A percentile compares a stretch with the other conserved stretches of the same genome.
Evolutionary conservation across 495 filamentous ascomycete genomes (phyloP).

Genomic region (Oleoguttula mirabilis): DNA sequence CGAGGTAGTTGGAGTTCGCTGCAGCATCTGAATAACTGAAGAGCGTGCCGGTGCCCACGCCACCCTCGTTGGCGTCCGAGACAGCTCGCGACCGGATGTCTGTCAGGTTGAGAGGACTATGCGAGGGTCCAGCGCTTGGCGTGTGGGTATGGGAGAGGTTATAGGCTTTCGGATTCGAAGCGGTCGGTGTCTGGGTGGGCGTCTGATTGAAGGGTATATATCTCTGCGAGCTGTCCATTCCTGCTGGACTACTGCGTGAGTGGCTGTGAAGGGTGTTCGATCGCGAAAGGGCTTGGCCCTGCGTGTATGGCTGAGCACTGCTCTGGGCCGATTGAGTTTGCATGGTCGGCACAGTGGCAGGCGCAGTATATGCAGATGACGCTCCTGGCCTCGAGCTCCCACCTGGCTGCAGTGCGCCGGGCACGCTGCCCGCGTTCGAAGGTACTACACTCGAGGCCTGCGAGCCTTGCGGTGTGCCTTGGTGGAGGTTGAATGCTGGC

Average conservation of each 20-base stretch:
- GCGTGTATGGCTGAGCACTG: slow-evolving; percentile 45
- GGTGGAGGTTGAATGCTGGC: slow-evolving; percentile 57
- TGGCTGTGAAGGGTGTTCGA: slow-evolving; percentile 59
- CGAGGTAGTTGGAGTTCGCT: slow-evolving; percentile 78
- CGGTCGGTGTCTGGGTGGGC: slow-evolving; percentile 47
- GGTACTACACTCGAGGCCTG: slow-evolving; percentile 34
- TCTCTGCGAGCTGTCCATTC: slow-evolving; percentile 47
- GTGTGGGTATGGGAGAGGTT: slow-evolving; percentile 37
- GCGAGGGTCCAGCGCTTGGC: slow-evolving; percentile 58
- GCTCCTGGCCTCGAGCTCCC: slow-evolving; percentile 46
- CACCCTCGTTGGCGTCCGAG: slow-evolving; percentile 56
- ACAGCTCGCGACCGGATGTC: slow-evolving; percentile 77
- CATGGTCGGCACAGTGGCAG: slow-evolving; percentile 56
- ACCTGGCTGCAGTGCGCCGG: slow-evolving; percentile 62
- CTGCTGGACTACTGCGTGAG: slow-evolving; percentile 74
- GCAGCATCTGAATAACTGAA: slow-evolving; percentile 40
- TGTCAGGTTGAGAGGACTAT: slow-evolving; percentile 78
- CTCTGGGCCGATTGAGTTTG: slow-evolving; percentile 42
- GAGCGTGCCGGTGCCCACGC: slow-evolving; percentile 37
- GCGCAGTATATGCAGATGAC: slow-evolving; percentile 59
- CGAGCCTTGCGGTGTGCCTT: slow-evolving; percentile 45
- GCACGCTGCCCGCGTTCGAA: slow-evolving; percentile 34
- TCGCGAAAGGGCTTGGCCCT: slow-evolving; percentile 44
- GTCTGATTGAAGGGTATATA: slow-evolving; percentile 62
- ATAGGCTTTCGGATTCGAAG: slow-evolving; percentile 21